phyloP scores from a whole-genome alignment of 805 yeast genomes.

The Maudiozyma serrabonitensis region DNA sequence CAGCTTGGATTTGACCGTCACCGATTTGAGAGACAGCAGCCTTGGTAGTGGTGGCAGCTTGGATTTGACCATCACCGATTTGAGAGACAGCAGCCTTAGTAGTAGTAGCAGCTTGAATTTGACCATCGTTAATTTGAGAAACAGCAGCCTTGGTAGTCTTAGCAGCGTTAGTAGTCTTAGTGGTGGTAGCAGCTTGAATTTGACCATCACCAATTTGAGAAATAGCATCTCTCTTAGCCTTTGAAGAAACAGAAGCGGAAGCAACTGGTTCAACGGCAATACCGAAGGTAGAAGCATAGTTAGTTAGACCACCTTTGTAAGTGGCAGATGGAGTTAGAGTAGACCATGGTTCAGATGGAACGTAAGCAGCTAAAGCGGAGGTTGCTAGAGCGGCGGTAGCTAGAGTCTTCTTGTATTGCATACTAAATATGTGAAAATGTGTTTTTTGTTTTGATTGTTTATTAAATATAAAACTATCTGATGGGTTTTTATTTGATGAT shows the following conservation, averaged over 20 bases:
- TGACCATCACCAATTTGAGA: slow-evolving; percentile 52
- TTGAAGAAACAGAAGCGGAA: slow-evolving; percentile 25
- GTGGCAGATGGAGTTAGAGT: slow-evolving; percentile 35
- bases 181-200: slow-evolving; percentile 33
- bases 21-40: slow-evolving; percentile 28
- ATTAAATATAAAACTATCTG: neutral
- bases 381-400: slow-evolving; percentile 25
- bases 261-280: slow-evolving; percentile 33
- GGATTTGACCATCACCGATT: slow-evolving; percentile 29
- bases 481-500: neutral
- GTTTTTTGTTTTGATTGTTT: neutral
- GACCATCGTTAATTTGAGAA: slow-evolving; percentile 39
- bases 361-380: slow-evolving; percentile 20
- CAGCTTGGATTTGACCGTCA: slow-evolving; percentile 27
- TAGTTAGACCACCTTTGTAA: slow-evolving; percentile 31
- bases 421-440: slow-evolving; percentile 5
- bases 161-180: slow-evolving; percentile 1
- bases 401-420: slow-evolving; percentile 24
- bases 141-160: neutral
- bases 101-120: slow-evolving; percentile 31
- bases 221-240: slow-evolving; percentile 27
- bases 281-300: slow-evolving; percentile 33
- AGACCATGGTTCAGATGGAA: slow-evolving; percentile 32
- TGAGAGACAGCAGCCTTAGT: slow-evolving; percentile 16
- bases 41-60: slow-evolving; percentile 16